phyloP scores from a whole-genome alignment of 768 basidiomycete species.

The Mycena epipterygia region DNA sequence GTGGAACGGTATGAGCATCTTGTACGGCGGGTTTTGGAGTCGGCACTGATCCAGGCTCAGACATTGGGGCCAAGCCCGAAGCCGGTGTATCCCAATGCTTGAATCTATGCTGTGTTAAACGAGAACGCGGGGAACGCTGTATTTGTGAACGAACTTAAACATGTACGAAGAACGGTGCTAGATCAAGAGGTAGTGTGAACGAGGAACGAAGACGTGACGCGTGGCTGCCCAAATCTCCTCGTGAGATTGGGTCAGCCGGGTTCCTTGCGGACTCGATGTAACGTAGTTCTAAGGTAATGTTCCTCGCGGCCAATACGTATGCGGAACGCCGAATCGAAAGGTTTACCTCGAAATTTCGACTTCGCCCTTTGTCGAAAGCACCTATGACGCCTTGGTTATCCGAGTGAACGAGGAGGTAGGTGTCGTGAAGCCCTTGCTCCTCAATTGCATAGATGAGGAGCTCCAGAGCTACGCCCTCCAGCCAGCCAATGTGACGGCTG shows the following conservation, averaged over 20 bases:
- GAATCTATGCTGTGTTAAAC: not conserved
- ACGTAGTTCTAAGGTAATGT: conserved; percentile 9
- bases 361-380: too few relatives aligned
- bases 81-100: too few relatives aligned
- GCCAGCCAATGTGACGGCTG: conserved; percentile 44
- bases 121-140: not conserved
- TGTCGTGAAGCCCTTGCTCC: conserved; percentile 27
- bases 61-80: too few relatives aligned
- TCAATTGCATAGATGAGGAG: conserved; percentile 19
- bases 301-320: not conserved
- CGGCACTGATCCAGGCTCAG: too few relatives aligned
- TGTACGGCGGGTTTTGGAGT: not conserved
- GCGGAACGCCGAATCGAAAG: conserved; percentile 21
- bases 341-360: too few relatives aligned
- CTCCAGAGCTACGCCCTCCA: conserved; percentile 32
- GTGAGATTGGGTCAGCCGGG: too few relatives aligned
- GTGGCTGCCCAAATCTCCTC: not conserved
- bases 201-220: not conserved
- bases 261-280: conserved; percentile 28
- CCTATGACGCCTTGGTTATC: conserved; percentile 25
- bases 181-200: not conserved
- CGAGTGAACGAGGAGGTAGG: conserved; percentile 19
- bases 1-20: too few relatives aligned
- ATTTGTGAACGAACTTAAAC: not conserved
- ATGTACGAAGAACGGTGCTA: not conserved